phyloP scores from a whole-genome alignment of 306 rosid genomes.

The Cucumis melo region DNA sequence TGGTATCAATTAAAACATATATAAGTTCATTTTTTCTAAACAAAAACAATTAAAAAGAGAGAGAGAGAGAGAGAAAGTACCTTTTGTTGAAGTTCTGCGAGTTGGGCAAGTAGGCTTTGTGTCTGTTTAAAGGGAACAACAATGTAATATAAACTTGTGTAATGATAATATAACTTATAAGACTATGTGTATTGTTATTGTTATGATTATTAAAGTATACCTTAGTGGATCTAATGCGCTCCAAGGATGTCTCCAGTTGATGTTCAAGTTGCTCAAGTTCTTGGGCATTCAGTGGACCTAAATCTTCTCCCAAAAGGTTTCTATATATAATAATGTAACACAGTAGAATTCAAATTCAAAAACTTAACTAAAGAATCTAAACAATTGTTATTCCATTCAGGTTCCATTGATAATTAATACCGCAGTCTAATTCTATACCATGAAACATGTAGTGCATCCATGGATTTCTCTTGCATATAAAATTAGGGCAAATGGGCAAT shows the following conservation, averaged over 20 bases:
- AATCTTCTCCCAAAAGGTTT: conserved; percentile 81
- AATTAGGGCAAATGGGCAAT: not conserved
- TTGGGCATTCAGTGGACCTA: conserved; percentile 39
- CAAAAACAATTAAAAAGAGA: too few species aligned
- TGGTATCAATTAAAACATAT: too few species aligned
- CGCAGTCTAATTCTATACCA: too few species aligned
- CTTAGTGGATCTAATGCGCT: conserved; percentile 67
- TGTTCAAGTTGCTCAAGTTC: conserved; percentile 65
- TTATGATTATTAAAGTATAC: conserved; percentile 8
- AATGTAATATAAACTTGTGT: not conserved
- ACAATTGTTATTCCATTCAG: too few species aligned
- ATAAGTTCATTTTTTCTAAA: too few species aligned
- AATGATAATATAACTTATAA: not conserved
- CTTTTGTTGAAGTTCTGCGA: conserved; percentile 62
- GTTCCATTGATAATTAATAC: too few species aligned
- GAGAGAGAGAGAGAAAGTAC: too few species aligned
- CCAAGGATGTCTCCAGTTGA: conserved; percentile 61
- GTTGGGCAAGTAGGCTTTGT: conserved; percentile 61
- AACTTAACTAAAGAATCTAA: too few species aligned
- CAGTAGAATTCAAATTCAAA: too few species aligned
- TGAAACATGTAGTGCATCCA: too few species aligned
- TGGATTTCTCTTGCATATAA: too few species aligned
- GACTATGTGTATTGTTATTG: not conserved
- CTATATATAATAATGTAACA: conserved; percentile 10
- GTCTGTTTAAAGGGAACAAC: conserved; percentile 30